Conservation (phyloP, 2,329 filamentous ascomycete genomes). For the Cercospora sp. region DNA sequence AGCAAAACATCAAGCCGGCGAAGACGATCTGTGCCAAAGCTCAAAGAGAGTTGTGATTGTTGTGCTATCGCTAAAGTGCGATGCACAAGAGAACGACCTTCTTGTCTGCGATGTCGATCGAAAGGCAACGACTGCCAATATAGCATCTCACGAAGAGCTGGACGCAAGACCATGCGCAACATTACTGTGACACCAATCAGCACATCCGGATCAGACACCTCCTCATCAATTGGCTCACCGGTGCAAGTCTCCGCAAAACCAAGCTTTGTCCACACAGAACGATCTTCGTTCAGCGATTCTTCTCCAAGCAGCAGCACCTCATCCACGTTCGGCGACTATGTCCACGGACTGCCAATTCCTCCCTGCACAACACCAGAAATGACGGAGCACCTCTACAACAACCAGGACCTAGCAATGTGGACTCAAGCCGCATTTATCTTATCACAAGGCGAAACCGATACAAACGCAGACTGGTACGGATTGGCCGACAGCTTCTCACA, state of each 20-base stretch:
- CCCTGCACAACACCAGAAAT: neutral
- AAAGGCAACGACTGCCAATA: conserved; percentile 28
- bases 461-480: conserved; percentile 1
- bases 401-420: conserved; percentile 1
- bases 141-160: conserved; percentile 29
- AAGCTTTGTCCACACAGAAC: neutral
- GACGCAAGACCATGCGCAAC: conserved; percentile 21
- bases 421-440: conserved; percentile 4
- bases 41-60: conserved; percentile 28
- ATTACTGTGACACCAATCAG: conserved; percentile 2
- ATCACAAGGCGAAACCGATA: neutral
- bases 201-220: conserved; percentile 5
- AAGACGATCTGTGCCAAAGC: conserved; percentile 13
- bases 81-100: conserved; percentile 28
- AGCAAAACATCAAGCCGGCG: conserved; percentile 12
- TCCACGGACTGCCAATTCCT: neutral
- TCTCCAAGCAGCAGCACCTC: neutral
- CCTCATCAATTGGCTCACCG: conserved; percentile 12
- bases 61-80: conserved; percentile 27
- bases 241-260: neutral
- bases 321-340: neutral
- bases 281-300: neutral
- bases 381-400: neutral
- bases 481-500: conserved; percentile 2
- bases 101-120: conserved; percentile 26